Base-by-base conservation (phyloP, 139 green algal species). In the Gonium pectorale region DNA sequence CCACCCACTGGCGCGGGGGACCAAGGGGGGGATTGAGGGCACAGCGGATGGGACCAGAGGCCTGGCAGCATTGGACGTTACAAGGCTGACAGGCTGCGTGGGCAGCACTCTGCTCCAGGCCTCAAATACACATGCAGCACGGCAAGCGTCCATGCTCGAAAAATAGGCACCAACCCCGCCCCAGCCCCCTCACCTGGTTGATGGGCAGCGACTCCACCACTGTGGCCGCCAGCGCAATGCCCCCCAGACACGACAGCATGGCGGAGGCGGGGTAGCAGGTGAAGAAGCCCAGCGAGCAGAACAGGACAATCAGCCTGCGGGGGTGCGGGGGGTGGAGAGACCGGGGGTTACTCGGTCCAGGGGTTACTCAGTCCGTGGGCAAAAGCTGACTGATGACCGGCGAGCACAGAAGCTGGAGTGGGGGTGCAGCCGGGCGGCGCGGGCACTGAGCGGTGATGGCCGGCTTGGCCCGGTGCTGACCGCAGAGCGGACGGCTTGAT, bases 181-280 rank as follows among this genome's bases (percentile, higher is more conserved):
- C 79, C 41, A 71, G n/a, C n/a, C n/a, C n/a, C n/a, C n/a, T n/a
- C n/a, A n/a, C n/a, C n/a, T n/a, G 33, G 80, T 94, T 96, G 52
- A 98, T 87, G 2, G 96, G 96, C 89, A 99, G 88, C 19, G 93
- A 95, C 89, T 99, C 96, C 17, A 97, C 91, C 33, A 94, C 7
- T 0, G 96, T 95, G 43, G 94, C 92, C 21, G 79, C 88, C 19
- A 87, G 59, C 5, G 89, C 85, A 33, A 96, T 90, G 15, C 62
- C 41, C 0, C 86, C 71, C 13, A 98, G 66, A 68, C 82, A 85
- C 2, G 83, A 82, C 51, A 92, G 69, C 35, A 92, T 60, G 5
- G 13, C 17, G 21, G 64, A 29, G 37, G 88, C 33, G 2, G 44
- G 43, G 54, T 85, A 87, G 72, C 70, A 91, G 6, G 83, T 9